Conservation (phyloP, 2,329 filamentous ascomycete species). For the Ophiostoma populinum region DNA sequence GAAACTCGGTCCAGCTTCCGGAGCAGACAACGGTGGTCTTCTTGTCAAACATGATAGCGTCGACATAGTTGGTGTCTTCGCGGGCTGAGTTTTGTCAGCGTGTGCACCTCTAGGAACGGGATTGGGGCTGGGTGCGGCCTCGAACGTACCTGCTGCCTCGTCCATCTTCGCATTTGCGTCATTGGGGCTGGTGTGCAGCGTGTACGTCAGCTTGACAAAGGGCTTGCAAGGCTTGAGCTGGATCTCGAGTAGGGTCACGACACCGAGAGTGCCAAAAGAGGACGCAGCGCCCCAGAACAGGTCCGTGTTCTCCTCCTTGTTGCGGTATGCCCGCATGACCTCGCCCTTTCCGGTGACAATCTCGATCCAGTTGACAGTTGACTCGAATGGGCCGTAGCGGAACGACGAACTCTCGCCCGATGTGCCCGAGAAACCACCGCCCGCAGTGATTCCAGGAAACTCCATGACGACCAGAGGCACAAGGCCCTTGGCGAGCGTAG, state of each 20-base stretch:
- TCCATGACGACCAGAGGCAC: conserved; percentile 53
- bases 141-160: conserved; percentile 13
- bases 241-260: conserved; percentile 42
- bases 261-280: conserved; percentile 41
- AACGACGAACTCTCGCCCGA: conserved; percentile 52
- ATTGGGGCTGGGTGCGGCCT: too few relatives aligned
- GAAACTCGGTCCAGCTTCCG: conserved; percentile 35
- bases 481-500: conserved; percentile 34
- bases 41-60: conserved; percentile 46
- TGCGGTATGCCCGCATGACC: conserved; percentile 27
- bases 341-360: conserved; percentile 44
- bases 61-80: conserved; percentile 39
- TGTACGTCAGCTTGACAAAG: conserved; percentile 39
- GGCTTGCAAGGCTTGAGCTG: conserved; percentile 33
- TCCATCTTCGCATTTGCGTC: conserved; percentile 27
- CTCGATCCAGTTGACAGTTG: conserved; percentile 43
- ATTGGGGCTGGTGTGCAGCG: conserved; percentile 22
- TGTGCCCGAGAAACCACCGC: conserved; percentile 49
- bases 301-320: conserved; percentile 26
- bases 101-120: too few relatives aligned
- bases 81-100: too few relatives aligned
- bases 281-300: conserved; percentile 42
- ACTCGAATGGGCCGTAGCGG: conserved; percentile 47
- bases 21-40: conserved; percentile 40
- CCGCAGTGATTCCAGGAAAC: conserved; percentile 51